Evolutionary conservation across 2,329 filamentous ascomycete genomes (phyloP).

Genomic region (Trichoderma sp.): DNA sequence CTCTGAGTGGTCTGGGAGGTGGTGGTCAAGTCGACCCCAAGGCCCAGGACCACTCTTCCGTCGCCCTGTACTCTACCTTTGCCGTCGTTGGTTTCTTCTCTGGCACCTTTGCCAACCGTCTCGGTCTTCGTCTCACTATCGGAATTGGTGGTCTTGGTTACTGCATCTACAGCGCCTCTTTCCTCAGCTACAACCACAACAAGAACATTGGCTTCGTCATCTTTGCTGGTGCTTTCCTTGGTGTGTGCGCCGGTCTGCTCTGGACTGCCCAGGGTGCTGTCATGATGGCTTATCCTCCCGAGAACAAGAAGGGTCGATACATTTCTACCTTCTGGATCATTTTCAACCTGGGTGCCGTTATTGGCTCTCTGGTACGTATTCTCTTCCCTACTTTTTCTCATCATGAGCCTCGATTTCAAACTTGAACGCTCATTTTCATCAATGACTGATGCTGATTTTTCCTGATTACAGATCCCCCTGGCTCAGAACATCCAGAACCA

Average conservation of each 20-base stretch:
- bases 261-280: slow-evolving; percentile 85
- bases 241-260: slow-evolving; percentile 76
- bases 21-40: slow-evolving; percentile 57
- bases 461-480: slow-evolving; percentile 58
- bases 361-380: slow-evolving; percentile 65
- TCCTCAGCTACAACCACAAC: slow-evolving; percentile 72
- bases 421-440: not conserved
- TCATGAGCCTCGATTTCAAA: not conserved
- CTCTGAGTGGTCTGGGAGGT: slow-evolving; percentile 66
- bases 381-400: not conserved
- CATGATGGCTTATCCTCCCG: slow-evolving; percentile 87
- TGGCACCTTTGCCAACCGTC: slow-evolving; percentile 75
- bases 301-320: slow-evolving; percentile 81
- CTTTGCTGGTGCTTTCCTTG: slow-evolving; percentile 76
- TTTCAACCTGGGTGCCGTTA: slow-evolving; percentile 89
- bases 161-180: slow-evolving; percentile 71
- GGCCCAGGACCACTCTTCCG: slow-evolving; percentile 66
- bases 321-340: slow-evolving; percentile 95
- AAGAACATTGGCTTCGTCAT: slow-evolving; percentile 71
- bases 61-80: slow-evolving; percentile 74
- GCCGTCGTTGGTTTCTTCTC: slow-evolving; percentile 70
- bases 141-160: slow-evolving; percentile 77
- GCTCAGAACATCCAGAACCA: slow-evolving; percentile 68
- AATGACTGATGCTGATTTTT: not conserved
- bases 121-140: slow-evolving; percentile 71